phyloP scores from a whole-genome alignment of 208 protist genomes.

The Acanthamoeba triangularis region DNA sequence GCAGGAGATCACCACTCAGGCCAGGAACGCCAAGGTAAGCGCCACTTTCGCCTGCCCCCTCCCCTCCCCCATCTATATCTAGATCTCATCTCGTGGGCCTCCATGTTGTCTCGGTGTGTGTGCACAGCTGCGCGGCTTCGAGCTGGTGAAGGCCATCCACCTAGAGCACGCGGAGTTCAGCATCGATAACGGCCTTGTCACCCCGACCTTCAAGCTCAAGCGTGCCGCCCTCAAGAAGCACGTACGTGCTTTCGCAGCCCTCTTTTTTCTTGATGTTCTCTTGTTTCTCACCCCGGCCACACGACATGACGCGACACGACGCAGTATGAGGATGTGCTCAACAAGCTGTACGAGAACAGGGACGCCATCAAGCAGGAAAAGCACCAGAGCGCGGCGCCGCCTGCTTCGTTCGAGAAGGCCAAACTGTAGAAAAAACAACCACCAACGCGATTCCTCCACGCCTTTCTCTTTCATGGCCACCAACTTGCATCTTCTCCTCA shows the following conservation, averaged over 20 bases:
- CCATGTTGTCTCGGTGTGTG: not conserved
- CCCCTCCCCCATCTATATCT: no score
- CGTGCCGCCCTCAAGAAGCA: conserved; percentile 88
- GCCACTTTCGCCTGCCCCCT: not conserved
- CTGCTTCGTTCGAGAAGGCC: not conserved
- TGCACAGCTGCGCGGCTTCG: conserved; percentile 87
- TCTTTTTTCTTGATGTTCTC: not conserved
- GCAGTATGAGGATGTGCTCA: conserved; percentile 6
- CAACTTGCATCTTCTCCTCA: no score
- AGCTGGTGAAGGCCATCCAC: conserved; percentile 86
- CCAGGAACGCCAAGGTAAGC: conserved; percentile 17
- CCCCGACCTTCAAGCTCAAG: conserved; percentile 93
- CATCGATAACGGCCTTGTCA: conserved; percentile 91
- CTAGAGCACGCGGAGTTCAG: conserved; percentile 84
- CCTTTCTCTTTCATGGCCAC: no score
- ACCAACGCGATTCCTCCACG: not conserved
- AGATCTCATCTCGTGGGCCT: not conserved
- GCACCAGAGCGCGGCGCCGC: not conserved
- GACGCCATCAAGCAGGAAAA: conserved; percentile 13
- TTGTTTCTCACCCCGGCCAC: no score
- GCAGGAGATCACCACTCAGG: conserved; percentile 39
- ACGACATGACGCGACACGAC: not conserved
- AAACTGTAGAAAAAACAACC: not conserved
- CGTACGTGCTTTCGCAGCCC: conserved; percentile 85
- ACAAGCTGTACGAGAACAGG: not conserved